Evolutionary conservation across 2,329 filamentous ascomycete species (phyloP).

Genomic region (Fusarium sp.): DNA sequence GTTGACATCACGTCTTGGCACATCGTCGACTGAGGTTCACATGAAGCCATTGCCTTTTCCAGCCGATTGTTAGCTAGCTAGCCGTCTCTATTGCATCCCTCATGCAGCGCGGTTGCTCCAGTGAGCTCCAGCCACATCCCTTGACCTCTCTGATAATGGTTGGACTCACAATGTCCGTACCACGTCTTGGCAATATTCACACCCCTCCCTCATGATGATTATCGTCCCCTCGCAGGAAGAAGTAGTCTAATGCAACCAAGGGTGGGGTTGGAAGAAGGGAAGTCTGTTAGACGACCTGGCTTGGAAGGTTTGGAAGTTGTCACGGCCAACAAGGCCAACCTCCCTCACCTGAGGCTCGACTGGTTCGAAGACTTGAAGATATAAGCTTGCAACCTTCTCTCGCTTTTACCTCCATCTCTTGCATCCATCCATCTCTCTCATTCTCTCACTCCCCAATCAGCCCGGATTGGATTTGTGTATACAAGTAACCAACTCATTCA

Average conservation of each 20-base stretch:
- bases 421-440: slow-evolving; percentile 28
- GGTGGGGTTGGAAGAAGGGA: slow-evolving; percentile 40
- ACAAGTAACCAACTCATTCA: slow-evolving; percentile 51
- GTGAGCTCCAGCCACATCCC: slow-evolving; percentile 50
- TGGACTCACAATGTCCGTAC: slow-evolving; percentile 45
- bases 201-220: slow-evolving; percentile 41
- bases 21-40: slow-evolving; percentile 10
- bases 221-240: slow-evolving; percentile 39
- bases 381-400: slow-evolving; percentile 43
- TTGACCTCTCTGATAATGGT: slow-evolving; percentile 32
- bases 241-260: slow-evolving; percentile 41
- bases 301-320: slow-evolving; percentile 37
- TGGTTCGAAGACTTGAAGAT: slow-evolving; percentile 32
- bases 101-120: slow-evolving; percentile 45
- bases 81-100: slow-evolving; percentile 28
- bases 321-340: slow-evolving; percentile 35
- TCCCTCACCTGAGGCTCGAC: slow-evolving; percentile 17
- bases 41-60: slow-evolving; percentile 21
- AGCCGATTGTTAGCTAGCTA: slow-evolving; percentile 21
- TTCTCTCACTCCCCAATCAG: slow-evolving; percentile 32
- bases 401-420: slow-evolving; percentile 26
- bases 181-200: slow-evolving; percentile 43
- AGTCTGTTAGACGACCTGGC: slow-evolving; percentile 32
- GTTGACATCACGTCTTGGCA: slow-evolving; percentile 42
- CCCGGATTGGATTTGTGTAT: slow-evolving; percentile 24